phyloP scores from a whole-genome alignment of 495 filamentous ascomycete genomes.

The Corynascus novoguineensis region DNA sequence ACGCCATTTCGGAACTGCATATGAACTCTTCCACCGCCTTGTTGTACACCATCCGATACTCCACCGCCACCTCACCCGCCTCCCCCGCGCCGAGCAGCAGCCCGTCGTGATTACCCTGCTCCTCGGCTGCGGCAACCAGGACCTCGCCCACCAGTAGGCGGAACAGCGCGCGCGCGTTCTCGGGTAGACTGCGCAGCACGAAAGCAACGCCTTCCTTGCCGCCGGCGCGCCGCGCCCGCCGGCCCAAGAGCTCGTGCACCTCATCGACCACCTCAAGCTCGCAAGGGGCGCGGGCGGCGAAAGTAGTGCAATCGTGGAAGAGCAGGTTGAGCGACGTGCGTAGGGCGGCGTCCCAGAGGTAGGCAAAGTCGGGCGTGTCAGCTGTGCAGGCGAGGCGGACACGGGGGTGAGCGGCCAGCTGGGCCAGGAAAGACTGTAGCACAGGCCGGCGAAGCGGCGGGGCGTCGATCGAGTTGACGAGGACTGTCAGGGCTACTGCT shows the following conservation, averaged over 20 bases:
- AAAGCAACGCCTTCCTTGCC: constrained; percentile 91
- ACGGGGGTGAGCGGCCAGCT: constrained; percentile 65
- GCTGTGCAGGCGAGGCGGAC: constrained; percentile 74
- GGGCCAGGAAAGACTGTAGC: constrained; percentile 67
- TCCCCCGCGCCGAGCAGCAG: constrained; percentile 4
- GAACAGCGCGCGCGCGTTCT: constrained; percentile 85
- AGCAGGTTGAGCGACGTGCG: constrained; percentile 75
- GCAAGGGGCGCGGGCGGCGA: constrained; percentile 58
- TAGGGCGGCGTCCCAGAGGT: constrained; percentile 84
- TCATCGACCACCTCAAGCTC: constrained; percentile 80
- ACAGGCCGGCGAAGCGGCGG: constrained; percentile 63
- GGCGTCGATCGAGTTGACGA: constrained; percentile 84
- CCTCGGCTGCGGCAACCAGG: constrained; percentile 61
- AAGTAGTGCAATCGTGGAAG: constrained; percentile 94
- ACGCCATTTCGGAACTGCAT: constrained; percentile 92
- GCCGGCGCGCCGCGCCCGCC: constrained; percentile 72
- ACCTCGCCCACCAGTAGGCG: constrained; percentile 77
- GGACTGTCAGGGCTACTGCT: constrained; percentile 56
- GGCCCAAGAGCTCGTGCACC: constrained; percentile 78
- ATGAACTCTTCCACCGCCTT: constrained; percentile 96
- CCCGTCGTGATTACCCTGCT: constrained; percentile 35
- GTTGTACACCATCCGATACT: constrained; percentile 87
- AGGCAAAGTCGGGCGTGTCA: constrained; percentile 77
- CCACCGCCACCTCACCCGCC: constrained; percentile 59
- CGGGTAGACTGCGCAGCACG: constrained; percentile 81